Evolutionary conservation across 805 yeast species (phyloP).

Genomic region (Candida krabiensis): DNA sequence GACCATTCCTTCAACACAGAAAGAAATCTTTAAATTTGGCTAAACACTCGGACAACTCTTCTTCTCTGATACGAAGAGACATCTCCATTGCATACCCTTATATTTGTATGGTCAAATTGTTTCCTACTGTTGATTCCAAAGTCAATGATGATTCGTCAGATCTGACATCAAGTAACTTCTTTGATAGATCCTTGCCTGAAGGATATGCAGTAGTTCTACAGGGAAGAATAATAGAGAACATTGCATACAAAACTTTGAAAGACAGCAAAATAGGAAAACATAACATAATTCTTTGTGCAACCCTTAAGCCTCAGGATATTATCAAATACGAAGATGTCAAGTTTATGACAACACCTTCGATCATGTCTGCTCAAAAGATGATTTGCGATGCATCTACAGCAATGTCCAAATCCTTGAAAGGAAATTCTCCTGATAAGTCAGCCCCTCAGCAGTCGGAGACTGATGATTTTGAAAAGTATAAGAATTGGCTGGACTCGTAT

Average conservation of each 20-base stretch:
- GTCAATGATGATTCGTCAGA: background rate
- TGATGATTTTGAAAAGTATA: slow-evolving; percentile 24
- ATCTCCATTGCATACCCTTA: slow-evolving; percentile 31
- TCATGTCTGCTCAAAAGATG: slow-evolving; percentile 14
- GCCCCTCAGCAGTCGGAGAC: slow-evolving; percentile 15
- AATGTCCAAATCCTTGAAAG: background rate
- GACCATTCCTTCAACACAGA: background rate
- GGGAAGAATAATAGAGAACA: slow-evolving; percentile 41
- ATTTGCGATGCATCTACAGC: slow-evolving; percentile 11
- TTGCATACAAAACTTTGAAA: slow-evolving; percentile 33
- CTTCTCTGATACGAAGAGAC: slow-evolving; percentile 15
- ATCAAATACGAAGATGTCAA: slow-evolving; percentile 25
- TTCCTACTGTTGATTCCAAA: slow-evolving; percentile 2
- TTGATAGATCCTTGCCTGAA: slow-evolving; percentile 24
- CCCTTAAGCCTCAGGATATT: slow-evolving; percentile 27
- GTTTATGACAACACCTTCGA: slow-evolving; percentile 14
- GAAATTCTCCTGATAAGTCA: background rate
- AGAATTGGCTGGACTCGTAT: slow-evolving; percentile 22
- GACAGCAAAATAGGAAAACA: slow-evolving; percentile 3
- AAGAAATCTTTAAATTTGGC: background rate
- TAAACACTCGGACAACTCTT: slow-evolving; percentile 1
- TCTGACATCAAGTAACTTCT: background rate
- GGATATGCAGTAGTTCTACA: slow-evolving; percentile 41
- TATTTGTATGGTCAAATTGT: slow-evolving; percentile 25
- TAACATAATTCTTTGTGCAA: slow-evolving; percentile 25